These are phyloP conservation scores for Hydrangea macrophylla DNA, from an alignment of 148 eudicot species.

Conservation along the genomic window DNA sequence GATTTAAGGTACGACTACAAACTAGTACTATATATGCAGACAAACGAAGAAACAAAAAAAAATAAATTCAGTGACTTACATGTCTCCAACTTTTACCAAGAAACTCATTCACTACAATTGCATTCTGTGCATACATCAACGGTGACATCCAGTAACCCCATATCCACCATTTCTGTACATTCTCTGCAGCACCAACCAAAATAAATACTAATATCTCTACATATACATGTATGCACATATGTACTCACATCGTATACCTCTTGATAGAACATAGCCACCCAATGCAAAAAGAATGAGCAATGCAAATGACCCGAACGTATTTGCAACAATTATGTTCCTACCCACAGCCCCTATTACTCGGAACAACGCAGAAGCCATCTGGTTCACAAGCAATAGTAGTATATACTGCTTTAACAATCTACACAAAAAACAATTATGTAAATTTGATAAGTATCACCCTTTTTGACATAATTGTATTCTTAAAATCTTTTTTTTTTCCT, in stretches of 20 bases:
- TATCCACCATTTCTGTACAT: constrained; percentile 68
- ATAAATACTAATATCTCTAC: too few species aligned
- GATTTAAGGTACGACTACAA: not conserved
- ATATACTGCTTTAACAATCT: constrained; percentile 62
- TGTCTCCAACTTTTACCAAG: constrained; percentile 59
- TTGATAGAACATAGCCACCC: constrained; percentile 61
- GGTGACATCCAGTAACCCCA: constrained; percentile 89
- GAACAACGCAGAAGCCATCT: constrained; percentile 60
- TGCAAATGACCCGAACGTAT: constrained; percentile 56
- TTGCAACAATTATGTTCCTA: constrained; percentile 55
- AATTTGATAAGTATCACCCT: not conserved
- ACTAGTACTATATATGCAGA: not conserved
- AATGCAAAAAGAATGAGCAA: constrained; percentile 42
- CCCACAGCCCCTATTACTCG: constrained; percentile 52
- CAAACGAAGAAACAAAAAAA: not conserved
- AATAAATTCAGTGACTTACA: constrained; percentile 35
- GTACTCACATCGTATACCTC: constrained; percentile 38
- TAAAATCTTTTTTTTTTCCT: not conserved
- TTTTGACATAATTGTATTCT: too few species aligned
- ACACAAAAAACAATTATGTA: constrained; percentile 26
- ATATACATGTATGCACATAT: not conserved
- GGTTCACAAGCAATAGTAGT: constrained; percentile 44
- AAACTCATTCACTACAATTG: constrained; percentile 65
- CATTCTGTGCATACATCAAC: constrained; percentile 69
- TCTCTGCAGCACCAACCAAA: constrained; percentile 23